Conservation (phyloP, 2,329 filamentous ascomycete genomes). For the Sclerotinia spermophila region DNA sequence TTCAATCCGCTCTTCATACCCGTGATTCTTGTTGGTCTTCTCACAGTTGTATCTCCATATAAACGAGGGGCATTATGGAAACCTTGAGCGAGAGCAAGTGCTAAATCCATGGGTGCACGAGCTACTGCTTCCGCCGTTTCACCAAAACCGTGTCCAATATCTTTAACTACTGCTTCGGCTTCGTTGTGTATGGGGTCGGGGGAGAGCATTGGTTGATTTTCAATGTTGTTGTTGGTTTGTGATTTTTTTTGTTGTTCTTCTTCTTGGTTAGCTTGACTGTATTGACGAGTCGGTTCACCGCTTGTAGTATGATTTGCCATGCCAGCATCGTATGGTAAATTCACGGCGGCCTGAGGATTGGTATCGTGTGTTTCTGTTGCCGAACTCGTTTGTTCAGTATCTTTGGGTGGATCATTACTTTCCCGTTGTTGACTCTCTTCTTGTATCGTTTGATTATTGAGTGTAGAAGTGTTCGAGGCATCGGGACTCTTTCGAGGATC, state of each 20-base stretch:
- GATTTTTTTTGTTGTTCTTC: conserved; percentile 6
- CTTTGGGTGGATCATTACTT: background rate
- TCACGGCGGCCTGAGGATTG: background rate
- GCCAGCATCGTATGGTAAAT: background rate
- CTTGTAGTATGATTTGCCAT: conserved; percentile 12
- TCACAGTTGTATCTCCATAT: conserved; percentile 67
- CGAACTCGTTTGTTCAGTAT: too few species aligned
- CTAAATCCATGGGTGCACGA: conserved; percentile 56
- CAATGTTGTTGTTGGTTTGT: conserved; percentile 4
- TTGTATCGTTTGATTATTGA: conserved; percentile 9
- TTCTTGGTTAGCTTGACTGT: conserved; percentile 2
- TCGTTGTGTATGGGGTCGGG: conserved; percentile 27
- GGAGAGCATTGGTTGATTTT: conserved; percentile 25
- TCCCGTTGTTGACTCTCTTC: background rate
- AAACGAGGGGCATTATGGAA: conserved; percentile 69
- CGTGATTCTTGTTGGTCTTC: conserved; percentile 59
- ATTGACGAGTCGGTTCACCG: conserved; percentile 23
- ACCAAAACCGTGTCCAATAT: conserved; percentile 32
- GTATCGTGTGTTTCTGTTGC: background rate
- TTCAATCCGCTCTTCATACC: conserved; percentile 53
- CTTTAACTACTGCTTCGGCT: conserved; percentile 30
- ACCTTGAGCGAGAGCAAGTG: conserved; percentile 56
- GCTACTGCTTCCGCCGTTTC: conserved; percentile 32
- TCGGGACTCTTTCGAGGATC: background rate
- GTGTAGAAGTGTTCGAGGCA: background rate